Evolutionary conservation across 2,329 filamentous ascomycete species (phyloP), one percentile per base, ranked within the genome.

Genomic region (Arthrobotrys sphaeroides): DNA sequence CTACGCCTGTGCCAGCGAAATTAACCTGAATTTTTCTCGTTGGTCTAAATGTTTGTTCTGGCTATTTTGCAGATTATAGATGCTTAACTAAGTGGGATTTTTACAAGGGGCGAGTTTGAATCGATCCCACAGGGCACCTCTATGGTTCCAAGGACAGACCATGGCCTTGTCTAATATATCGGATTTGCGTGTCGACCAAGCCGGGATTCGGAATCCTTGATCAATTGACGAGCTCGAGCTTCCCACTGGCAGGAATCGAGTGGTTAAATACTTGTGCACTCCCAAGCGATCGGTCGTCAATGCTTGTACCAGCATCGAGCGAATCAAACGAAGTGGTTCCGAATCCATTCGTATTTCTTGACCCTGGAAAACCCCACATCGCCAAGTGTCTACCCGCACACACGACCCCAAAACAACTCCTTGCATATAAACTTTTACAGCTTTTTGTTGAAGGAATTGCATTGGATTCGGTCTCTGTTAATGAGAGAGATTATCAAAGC

Each of bases 321-420:
- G 24, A 45, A 33, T 33, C 40, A 26, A 22, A 40, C 0, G 7
- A 55, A 18, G 24, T 2, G 36, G 20, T 68, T 55, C 70, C 70
- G n/a, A 64, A 74, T 74, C 33, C 9, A 74, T 28, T 74, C 70
- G 70, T 74, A 74, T 74, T 68, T 61, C 18, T 18, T 2, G 22
- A 62, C 70, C 62, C 64, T 51, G 70, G 64, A 74, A 74, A 74
- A 66, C 70, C 70, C 70, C 70, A 74, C 70, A 74, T 57, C 57
- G 53, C 60, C 51, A 61, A 62, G 70, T 26, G 20, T 26, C 31
- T 40, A 43, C 36, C 33, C 60, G 31, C 45, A 42, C 47, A 33
- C 5, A 36, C 24, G 6, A 18, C 18, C 43, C 43, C 9, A 45
- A 24, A 13, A 18, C 13, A 28, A 3, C 16, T 5, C 9, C 22